Evolutionary conservation across 345 rosid species (phyloP), one percentile per base, ranked within the genome.

Genomic region (Acer campestre): DNA sequence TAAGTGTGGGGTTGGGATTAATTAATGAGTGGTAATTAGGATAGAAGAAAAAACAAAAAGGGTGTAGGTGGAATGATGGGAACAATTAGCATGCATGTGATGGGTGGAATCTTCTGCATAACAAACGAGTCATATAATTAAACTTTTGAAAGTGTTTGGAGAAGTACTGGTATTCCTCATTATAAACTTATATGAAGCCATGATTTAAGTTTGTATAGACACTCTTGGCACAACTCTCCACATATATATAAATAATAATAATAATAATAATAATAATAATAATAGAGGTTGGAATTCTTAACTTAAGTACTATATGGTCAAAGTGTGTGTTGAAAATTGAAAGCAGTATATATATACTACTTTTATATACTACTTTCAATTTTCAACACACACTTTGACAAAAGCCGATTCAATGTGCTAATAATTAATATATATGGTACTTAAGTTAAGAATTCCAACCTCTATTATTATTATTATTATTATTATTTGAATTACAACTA

Each of bases 351-450:
- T 31, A 31, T 31, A 31, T 31, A 31, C n/a, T n/a, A n/a, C n/a
- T n/a, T n/a, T n/a, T 31, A 31, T 4, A 35, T 68, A 42, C 67
- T 68, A 8, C 75, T 61, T 74, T 81, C 46, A 13, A 61, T 17
- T 61, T 74, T 81, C 46, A 13, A 61, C 29, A 38, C 12, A n/a
- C 23, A 71, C 53, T 17, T 51, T 25, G 51, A 49, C 27, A 7
- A 53, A 75, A 64, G 67, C 63, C 77, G 16, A 70, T 16, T 40
- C 70, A 79, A 79, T 77, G 77, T 79, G 82, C 82, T 62, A 10
- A 46, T 62, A 10, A 46, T 73, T 62, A 10, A 46, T 73, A 44
- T 67, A 20, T 9, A 10, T 64, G 56, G 25, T 61, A 63, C 75
- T 67, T 61, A 38, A 65, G 70, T 67, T 61, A 38, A 65, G 70